Evolutionary conservation across 345 rosid species (phyloP).

Genomic region (Angophora floribunda): DNA sequence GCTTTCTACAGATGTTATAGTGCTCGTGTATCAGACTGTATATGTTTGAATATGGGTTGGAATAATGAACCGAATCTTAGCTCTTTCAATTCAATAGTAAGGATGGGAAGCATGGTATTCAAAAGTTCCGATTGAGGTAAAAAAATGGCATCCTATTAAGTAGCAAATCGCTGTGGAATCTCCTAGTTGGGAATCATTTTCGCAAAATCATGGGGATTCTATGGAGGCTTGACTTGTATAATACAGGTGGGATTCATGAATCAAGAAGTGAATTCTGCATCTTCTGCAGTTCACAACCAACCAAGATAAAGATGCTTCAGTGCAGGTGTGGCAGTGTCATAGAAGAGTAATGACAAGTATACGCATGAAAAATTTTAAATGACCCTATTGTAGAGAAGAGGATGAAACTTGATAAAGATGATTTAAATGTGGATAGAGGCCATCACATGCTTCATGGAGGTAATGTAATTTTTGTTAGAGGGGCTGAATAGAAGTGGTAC

Average conservation of each 20-base stretch:
- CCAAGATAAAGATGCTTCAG: not conserved
- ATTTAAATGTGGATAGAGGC: not conserved
- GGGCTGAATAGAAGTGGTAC: not conserved
- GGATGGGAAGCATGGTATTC: not conserved
- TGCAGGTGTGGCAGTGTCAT: not conserved
- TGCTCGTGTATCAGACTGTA: not conserved
- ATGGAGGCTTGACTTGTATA: not conserved
- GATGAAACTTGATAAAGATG: not conserved
- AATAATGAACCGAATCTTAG: not conserved
- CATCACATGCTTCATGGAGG: not conserved
- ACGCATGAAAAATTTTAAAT: not conserved
- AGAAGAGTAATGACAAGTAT: not conserved
- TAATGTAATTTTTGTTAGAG: not conserved
- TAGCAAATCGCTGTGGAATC: not conserved
- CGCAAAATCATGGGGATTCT: not conserved
- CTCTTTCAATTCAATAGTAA: not conserved
- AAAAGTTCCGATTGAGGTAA: not conserved
- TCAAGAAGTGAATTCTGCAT: not conserved
- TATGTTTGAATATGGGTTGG: not conserved
- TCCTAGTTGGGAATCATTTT: not conserved
- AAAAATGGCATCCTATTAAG: not conserved
- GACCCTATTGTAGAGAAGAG: not conserved
- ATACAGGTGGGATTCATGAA: not conserved
- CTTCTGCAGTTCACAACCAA: not conserved
- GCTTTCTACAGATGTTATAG: not conserved